phyloP scores from a whole-genome alignment of 345 rosid species.

The Gossypium australe region DNA sequence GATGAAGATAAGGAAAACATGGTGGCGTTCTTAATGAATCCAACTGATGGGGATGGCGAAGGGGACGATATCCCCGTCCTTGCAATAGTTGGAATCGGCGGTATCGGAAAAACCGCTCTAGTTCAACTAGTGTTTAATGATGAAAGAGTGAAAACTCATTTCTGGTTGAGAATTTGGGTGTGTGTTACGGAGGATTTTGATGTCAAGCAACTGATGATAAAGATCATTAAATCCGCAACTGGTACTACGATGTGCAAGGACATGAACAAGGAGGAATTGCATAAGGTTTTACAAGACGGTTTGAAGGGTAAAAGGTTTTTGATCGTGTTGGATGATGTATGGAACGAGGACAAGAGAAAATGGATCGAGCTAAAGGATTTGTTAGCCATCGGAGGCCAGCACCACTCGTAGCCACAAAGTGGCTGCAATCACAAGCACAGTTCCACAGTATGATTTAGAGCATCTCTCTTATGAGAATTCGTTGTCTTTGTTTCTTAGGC shows the following conservation, averaged over 20 bases:
- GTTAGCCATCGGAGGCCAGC: background rate
- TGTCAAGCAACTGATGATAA: background rate
- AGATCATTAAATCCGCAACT: background rate
- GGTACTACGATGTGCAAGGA: background rate
- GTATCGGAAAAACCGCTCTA: conserved; percentile 3
- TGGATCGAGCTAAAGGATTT: conserved; percentile 3
- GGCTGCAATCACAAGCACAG: background rate
- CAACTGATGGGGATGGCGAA: background rate
- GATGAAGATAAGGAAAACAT: conserved; percentile 9
- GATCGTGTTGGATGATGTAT: conserved; percentile 18
- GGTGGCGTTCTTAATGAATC: background rate
- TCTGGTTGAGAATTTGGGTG: conserved; percentile 16
- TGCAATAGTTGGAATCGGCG: conserved; percentile 8
- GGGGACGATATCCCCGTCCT: conserved; percentile 13
- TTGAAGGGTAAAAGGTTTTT: conserved; percentile 5
- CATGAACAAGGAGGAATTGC: background rate
- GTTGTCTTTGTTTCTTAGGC: background rate
- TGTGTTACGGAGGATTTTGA: background rate
- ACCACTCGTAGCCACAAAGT: conserved; percentile 14
- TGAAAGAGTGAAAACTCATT: background rate
- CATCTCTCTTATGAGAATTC: background rate
- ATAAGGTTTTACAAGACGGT: background rate
- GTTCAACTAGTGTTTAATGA: background rate
- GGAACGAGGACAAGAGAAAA: background rate
- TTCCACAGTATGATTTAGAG: background rate